Conservation (phyloP, 2,329 filamentous ascomycete genomes). For the Helminthosporium solani region DNA sequence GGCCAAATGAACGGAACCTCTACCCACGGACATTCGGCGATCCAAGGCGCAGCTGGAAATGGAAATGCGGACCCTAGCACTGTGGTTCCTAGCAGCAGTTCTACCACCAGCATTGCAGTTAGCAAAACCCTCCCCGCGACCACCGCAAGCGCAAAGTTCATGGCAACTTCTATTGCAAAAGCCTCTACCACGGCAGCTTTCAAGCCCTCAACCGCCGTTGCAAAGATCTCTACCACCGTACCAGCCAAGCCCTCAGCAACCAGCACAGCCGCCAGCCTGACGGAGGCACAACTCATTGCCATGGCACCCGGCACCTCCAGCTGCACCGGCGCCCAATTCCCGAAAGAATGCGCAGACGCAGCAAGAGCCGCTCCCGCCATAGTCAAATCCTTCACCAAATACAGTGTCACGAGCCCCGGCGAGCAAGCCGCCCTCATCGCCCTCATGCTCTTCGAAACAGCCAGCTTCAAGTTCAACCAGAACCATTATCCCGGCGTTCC, state of each 20-base stretch:
- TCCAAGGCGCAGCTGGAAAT: not conserved
- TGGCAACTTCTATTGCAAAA: too few relatives aligned
- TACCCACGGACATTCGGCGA: too few relatives aligned
- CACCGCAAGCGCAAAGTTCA: too few relatives aligned
- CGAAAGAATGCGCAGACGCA: conserved; percentile 62
- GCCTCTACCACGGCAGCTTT: too few relatives aligned
- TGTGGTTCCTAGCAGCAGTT: too few relatives aligned
- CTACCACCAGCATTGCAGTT: too few relatives aligned
- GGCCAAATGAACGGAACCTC: not conserved
- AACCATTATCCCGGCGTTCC: conserved; percentile 61
- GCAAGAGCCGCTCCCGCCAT: conserved; percentile 60
- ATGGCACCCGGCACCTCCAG: conserved; percentile 60
- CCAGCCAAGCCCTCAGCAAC: too few relatives aligned
- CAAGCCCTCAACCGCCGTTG: too few relatives aligned
- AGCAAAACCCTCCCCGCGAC: too few relatives aligned
- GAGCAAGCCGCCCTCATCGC: conserved; percentile 70
- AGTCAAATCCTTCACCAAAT: conserved; percentile 56
- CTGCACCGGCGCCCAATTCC: conserved; percentile 51
- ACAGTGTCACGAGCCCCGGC: conserved; percentile 55
- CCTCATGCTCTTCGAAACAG: conserved; percentile 71
- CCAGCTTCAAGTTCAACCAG: conserved; percentile 68
- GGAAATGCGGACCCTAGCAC: not conserved
- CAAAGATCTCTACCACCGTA: too few relatives aligned
- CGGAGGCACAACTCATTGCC: conserved; percentile 42
- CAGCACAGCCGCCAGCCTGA: conserved; percentile 3